These are phyloP conservation scores for Avena sativa DNA, from an alignment of 176 grass and related monocot species.

Conservation along the genomic window DNA sequence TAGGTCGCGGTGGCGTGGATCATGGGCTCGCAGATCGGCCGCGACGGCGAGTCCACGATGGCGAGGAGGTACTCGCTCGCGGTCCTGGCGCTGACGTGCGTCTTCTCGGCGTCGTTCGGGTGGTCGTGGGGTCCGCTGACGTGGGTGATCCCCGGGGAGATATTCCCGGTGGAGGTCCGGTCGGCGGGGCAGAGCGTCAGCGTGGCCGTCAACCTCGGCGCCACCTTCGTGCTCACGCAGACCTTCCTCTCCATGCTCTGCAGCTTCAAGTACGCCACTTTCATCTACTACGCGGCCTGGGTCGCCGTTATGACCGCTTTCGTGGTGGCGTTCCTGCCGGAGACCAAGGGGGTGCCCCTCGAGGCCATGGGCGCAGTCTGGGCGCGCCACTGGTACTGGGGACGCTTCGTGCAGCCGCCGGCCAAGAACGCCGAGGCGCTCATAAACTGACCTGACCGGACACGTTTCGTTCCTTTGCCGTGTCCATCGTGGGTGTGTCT, in stretches of 20 bases:
- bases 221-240: constrained; percentile 78
- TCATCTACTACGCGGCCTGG: constrained; percentile 68
- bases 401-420: constrained; percentile 43
- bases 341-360: constrained; percentile 67
- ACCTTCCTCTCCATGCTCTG: constrained; percentile 71
- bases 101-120: constrained; percentile 70
- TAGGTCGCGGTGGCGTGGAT: constrained; percentile 65
- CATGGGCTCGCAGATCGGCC: constrained; percentile 52
- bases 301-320: constrained; percentile 63
- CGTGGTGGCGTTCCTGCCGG: constrained; percentile 61
- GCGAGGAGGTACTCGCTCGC: constrained; percentile 54
- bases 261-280: constrained; percentile 64
- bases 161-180: constrained; percentile 80
- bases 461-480: background rate
- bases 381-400: constrained; percentile 67
- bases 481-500: background rate
- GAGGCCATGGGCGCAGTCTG: constrained; percentile 63
- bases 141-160: constrained; percentile 78
- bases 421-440: constrained; percentile 1
- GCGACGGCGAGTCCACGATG: constrained; percentile 45
- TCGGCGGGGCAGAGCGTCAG: constrained; percentile 73
- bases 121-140: constrained; percentile 82
- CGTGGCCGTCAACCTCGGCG: constrained; percentile 71
- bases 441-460: background rate
- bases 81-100: constrained; percentile 71